A percentile compares a stretch with the other conserved stretches of the same genome.
phyloP scores from a whole-genome alignment of 352 stramenopile species.

The Globisporangium ultimum region DNA sequence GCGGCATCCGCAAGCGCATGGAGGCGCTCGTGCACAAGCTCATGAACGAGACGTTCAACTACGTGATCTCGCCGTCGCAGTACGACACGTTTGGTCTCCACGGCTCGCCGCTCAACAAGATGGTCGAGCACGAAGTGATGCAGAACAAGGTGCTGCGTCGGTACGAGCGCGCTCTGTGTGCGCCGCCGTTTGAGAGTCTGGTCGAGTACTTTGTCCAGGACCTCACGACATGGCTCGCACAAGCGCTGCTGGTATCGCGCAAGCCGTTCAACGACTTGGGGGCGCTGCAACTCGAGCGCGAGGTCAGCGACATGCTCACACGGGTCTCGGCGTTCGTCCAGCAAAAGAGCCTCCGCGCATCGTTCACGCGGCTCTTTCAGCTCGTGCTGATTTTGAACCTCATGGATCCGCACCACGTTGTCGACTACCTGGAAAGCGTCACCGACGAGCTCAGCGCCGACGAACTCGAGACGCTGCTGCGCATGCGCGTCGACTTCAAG shows the following conservation, averaged over 20 bases:
- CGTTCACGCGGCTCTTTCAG: constrained; percentile 79
- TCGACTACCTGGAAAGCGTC: constrained; percentile 62
- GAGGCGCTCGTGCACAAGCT: constrained; percentile 37
- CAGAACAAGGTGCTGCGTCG: constrained; percentile 58
- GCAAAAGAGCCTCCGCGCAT: constrained; percentile 49
- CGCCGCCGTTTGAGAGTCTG: constrained; percentile 61
- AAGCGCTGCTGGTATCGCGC: constrained; percentile 37
- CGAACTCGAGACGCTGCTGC: constrained; percentile 54
- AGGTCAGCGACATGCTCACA: constrained; percentile 60
- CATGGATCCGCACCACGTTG: constrained; percentile 64
- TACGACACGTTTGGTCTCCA: constrained; percentile 63
- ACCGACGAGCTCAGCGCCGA: constrained; percentile 36
- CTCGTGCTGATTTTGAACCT: constrained; percentile 79
- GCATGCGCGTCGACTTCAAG: constrained; percentile 74
- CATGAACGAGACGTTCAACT: constrained; percentile 53
- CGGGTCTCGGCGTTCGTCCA: constrained; percentile 47
- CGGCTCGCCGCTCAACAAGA: constrained; percentile 57
- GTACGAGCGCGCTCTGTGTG: constrained; percentile 58
- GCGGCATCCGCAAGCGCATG: constrained; percentile 42
- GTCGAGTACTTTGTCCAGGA: constrained; percentile 59
- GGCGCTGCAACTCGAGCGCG: constrained; percentile 72
- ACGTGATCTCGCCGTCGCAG: constrained; percentile 57
- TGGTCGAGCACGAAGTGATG: constrained; percentile 70
- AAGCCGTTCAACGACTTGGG: constrained; percentile 81
- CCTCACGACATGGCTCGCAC: constrained; percentile 56